phyloP scores from a whole-genome alignment of 2,329 filamentous ascomycete genomes.

The Aspergillus awamori region DNA sequence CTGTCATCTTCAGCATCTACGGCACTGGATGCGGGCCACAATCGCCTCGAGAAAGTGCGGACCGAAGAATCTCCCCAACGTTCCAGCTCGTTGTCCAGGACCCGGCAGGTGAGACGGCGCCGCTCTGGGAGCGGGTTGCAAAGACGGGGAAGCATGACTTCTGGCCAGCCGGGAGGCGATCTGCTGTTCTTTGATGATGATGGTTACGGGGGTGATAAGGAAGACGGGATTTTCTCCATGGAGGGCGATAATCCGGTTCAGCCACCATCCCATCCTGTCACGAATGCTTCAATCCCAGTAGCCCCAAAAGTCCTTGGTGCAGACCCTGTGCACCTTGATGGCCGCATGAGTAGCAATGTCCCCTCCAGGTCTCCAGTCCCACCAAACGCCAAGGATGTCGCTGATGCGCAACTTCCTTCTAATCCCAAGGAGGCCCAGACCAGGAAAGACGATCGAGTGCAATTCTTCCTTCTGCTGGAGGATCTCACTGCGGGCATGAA shows the following conservation, averaged over 20 bases:
- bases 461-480: conserved; percentile 91
- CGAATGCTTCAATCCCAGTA: conserved; percentile 5
- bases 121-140: conserved; percentile 87
- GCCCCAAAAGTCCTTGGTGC: neutral
- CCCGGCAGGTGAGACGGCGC: conserved; percentile 59
- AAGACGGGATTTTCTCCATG: conserved; percentile 71
- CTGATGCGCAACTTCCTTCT: conserved; percentile 53
- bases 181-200: conserved; percentile 91
- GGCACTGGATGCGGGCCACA: conserved; percentile 38
- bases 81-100: conserved; percentile 33
- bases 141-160: conserved; percentile 71
- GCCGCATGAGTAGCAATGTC: neutral
- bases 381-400: conserved; percentile 21
- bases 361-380: conserved; percentile 8
- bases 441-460: conserved; percentile 63
- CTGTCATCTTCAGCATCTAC: conserved; percentile 45
- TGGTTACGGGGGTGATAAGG: conserved; percentile 78
- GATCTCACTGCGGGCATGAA: conserved; percentile 97
- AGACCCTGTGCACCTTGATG: neutral
- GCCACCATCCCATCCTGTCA: conserved; percentile 17
- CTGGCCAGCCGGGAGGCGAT: conserved; percentile 71
- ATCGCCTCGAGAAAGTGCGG: conserved; percentile 38
- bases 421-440: conserved; percentile 76
- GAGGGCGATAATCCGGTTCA: conserved; percentile 53
- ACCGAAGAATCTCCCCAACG: conserved; percentile 51